These are phyloP conservation scores for Astrothelium subdiscretum DNA, from an alignment of 495 filamentous ascomycete species.

Conservation along the genomic window DNA sequence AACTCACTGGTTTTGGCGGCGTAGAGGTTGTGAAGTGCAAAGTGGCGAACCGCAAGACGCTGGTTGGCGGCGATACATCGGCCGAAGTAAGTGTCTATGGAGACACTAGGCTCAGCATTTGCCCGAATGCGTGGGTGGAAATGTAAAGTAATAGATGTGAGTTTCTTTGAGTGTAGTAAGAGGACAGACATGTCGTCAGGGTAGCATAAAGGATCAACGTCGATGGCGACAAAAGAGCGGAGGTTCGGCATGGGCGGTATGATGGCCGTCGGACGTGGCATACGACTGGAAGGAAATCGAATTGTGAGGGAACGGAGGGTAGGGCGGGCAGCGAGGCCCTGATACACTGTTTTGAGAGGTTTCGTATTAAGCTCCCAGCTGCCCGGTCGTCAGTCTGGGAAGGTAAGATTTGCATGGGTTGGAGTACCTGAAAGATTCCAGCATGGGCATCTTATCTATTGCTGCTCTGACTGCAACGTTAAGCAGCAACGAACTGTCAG, in stretches of 20 bases:
- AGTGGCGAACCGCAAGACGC: slow-evolving; percentile 34
- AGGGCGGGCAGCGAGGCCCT: slow-evolving; percentile 38
- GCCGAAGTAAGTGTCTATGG: slow-evolving; percentile 45
- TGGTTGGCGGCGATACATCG: slow-evolving; percentile 36
- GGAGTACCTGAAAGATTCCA: slow-evolving; percentile 43
- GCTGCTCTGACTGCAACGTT: slow-evolving; percentile 48
- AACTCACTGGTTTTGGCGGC: slow-evolving; percentile 39
- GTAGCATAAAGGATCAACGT: slow-evolving; percentile 56
- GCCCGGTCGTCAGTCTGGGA: not conserved
- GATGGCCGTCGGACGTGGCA: slow-evolving; percentile 45
- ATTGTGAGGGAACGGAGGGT: slow-evolving; percentile 44
- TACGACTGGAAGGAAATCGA: slow-evolving; percentile 43
- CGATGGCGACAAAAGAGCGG: slow-evolving; percentile 38
- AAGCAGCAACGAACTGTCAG: slow-evolving; percentile 53
- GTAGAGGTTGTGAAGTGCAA: slow-evolving; percentile 48
- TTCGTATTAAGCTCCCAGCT: slow-evolving; percentile 55
- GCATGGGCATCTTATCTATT: slow-evolving; percentile 44
- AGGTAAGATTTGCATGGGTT: too few species aligned
- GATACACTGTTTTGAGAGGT: slow-evolving; percentile 48
- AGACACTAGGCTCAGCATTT: slow-evolving; percentile 44
- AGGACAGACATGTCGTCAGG: slow-evolving; percentile 51
- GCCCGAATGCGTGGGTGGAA: slow-evolving; percentile 54
- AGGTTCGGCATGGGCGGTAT: slow-evolving; percentile 49
- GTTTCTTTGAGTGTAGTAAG: slow-evolving; percentile 38
- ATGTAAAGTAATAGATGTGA: slow-evolving; percentile 44